Percentiles rank a stretch among this genome's conserved stretches.
phyloP scores from a whole-genome alignment of 2,329 filamentous ascomycete genomes.

The Hyphodiscus sp. region DNA sequence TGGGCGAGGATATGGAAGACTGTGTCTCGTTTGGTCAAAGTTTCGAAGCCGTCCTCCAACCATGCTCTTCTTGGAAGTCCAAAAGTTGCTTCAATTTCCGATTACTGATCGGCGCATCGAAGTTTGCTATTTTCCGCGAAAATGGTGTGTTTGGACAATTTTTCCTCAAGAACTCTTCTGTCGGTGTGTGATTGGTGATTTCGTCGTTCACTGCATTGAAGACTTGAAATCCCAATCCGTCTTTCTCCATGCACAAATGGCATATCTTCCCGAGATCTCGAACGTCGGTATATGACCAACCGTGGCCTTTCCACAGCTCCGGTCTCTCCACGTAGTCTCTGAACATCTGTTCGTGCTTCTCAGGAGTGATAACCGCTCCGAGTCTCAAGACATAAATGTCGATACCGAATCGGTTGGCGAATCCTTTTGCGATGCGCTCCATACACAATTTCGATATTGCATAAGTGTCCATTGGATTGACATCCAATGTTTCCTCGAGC shows the following conservation, averaged over 20 bases:
- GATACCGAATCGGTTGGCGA: neutral
- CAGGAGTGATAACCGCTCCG: neutral
- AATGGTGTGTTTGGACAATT: neutral
- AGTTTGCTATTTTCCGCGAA: neutral
- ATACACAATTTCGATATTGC: constrained; percentile 51
- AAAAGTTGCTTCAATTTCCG: neutral
- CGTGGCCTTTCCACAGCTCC: constrained; percentile 45
- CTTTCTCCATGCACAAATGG: constrained; percentile 42
- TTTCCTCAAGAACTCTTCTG: neutral
- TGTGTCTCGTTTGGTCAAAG: too few species aligned
- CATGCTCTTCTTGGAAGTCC: neutral
- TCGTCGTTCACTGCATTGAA: constrained; percentile 57
- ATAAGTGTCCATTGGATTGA: constrained; percentile 54
- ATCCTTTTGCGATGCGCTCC: constrained; percentile 44
- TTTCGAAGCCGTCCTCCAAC: too few species aligned
- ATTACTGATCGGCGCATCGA: neutral
- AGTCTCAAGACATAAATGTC: neutral
- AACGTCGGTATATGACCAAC: constrained; percentile 56
- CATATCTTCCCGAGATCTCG: constrained; percentile 54
- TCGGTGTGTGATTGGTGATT: constrained; percentile 35
- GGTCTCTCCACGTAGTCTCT: constrained; percentile 41
- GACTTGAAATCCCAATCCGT: constrained; percentile 51
- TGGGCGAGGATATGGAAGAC: too few species aligned
- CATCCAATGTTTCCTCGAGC: constrained; percentile 48
- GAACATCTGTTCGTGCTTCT: constrained; percentile 31